Conservation (phyloP, 2,329 filamentous ascomycete genomes). For the Ceratocystis papillata region DNA sequence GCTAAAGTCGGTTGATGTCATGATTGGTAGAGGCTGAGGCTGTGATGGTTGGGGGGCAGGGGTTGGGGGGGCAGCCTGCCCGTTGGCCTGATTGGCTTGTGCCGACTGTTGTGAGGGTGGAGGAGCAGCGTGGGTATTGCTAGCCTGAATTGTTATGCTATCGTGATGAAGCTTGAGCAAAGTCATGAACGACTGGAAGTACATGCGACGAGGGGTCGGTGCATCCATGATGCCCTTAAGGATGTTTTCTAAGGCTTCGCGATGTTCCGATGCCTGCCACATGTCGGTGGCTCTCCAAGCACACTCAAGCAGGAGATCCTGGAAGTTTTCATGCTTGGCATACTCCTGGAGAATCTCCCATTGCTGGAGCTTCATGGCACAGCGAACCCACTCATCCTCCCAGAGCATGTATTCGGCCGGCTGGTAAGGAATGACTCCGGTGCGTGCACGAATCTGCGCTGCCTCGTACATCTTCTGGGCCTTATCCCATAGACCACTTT, state of each 20-base stretch:
- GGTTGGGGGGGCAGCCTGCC: constrained; percentile 10
- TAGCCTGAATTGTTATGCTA: constrained; percentile 17
- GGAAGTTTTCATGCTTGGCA: constrained; percentile 96
- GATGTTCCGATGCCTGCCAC: constrained; percentile 77
- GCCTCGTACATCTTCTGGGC: constrained; percentile 94
- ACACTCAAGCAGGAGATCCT: constrained; percentile 87
- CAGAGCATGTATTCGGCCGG: constrained; percentile 97
- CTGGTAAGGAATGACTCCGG: constrained; percentile 90
- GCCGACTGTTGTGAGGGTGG: background rate
- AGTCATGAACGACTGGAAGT: constrained; percentile 98
- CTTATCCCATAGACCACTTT: constrained; percentile 99
- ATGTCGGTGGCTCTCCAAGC: constrained; percentile 93
- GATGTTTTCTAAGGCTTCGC: constrained; percentile 80
- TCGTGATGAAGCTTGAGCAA: constrained; percentile 70
- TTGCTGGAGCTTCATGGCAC: constrained; percentile 94
- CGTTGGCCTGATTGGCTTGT: constrained; percentile 18
- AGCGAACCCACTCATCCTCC: constrained; percentile 98
- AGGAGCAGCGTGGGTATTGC: constrained; percentile 61
- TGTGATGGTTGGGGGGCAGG: background rate
- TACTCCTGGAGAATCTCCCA: constrained; percentile 98
- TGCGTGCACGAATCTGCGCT: constrained; percentile 93
- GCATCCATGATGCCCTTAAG: constrained; percentile 98
- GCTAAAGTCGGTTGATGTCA: constrained; percentile 60
- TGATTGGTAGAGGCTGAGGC: constrained; percentile 20
- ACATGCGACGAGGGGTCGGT: constrained; percentile 81